Evolutionary conservation across 257 asterid genomes (phyloP).

Genomic region (Leonotis leonurus): DNA sequence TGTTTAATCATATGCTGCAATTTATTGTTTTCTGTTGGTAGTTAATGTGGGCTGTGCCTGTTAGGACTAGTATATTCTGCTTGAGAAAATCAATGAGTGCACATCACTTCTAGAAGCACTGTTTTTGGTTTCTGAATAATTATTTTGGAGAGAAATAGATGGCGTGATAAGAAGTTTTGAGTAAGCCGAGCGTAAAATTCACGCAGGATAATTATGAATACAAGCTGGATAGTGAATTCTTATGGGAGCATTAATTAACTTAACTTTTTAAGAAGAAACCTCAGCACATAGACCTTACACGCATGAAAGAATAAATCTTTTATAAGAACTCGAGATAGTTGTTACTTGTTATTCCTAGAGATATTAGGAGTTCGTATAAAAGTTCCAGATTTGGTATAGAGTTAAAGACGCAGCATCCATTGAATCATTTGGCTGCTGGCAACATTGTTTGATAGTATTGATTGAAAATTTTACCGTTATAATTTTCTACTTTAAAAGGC

Average conservation of each 20-base stretch:
- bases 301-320: neutral
- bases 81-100: neutral
- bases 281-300: conserved; percentile 1
- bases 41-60: conserved; percentile 8
- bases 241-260: conserved; percentile 9
- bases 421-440: neutral
- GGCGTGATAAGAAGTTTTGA: neutral
- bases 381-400: conserved; percentile 7
- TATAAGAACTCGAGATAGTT: conserved; percentile 5
- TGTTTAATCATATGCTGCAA: conserved; percentile 11
- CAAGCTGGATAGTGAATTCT: conserved; percentile 10
- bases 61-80: conserved; percentile 6
- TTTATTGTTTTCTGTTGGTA: conserved; percentile 8
- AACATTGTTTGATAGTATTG: conserved; percentile 2
- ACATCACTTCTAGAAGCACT: conserved; percentile 11
- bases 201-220: neutral
- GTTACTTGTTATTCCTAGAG: conserved; percentile 5
- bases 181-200: conserved; percentile 1
- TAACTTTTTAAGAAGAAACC: conserved; percentile 7
- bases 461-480: neutral
- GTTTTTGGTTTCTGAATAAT: neutral
- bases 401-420: neutral
- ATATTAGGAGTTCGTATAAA: conserved; percentile 11
- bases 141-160: conserved; percentile 9
- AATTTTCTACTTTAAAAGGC: conserved; percentile 1